Conservation (phyloP, 805 yeast species). For the Kazachstania viticola region DNA sequence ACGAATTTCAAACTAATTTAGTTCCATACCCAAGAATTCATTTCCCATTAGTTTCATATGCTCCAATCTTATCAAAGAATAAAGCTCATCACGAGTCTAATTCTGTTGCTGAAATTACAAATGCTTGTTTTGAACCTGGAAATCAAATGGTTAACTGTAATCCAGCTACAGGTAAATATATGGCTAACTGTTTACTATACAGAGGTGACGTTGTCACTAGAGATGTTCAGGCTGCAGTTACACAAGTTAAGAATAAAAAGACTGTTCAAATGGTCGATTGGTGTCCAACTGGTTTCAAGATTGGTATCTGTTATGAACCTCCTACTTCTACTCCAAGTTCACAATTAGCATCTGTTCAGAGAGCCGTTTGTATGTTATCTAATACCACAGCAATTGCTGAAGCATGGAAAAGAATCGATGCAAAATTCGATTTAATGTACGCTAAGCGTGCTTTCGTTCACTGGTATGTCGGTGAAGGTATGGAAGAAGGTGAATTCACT, state of each 20-base stretch:
- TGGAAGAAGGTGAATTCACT: slow-evolving; percentile 98
- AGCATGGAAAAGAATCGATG: slow-evolving; percentile 97
- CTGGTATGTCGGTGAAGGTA: slow-evolving; percentile 99
- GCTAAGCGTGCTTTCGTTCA: slow-evolving; percentile 98
- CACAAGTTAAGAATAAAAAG: slow-evolving; percentile 87
- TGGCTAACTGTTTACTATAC: slow-evolving; percentile 96
- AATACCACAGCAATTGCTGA: slow-evolving; percentile 98
- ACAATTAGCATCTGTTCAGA: slow-evolving; percentile 81
- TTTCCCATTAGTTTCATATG: slow-evolving; percentile 97
- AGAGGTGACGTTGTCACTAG: slow-evolving; percentile 98
- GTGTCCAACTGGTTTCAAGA: slow-evolving; percentile 99
- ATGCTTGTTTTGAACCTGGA: slow-evolving; percentile 96
- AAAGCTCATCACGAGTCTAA: slow-evolving; percentile 94
- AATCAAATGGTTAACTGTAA: slow-evolving; percentile 99
- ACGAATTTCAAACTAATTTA: slow-evolving; percentile 96
- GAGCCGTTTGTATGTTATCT: slow-evolving; percentile 97
- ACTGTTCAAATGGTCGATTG: slow-evolving; percentile 97
- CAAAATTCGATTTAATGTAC: slow-evolving; percentile 95
- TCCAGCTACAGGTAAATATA: slow-evolving; percentile 92
- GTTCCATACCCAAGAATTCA: slow-evolving; percentile 99
- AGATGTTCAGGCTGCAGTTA: slow-evolving; percentile 94
- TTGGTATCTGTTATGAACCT: slow-evolving; percentile 97
- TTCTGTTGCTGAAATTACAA: slow-evolving; percentile 90
- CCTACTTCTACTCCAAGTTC: slow-evolving; percentile 87
- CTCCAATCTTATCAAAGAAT: slow-evolving; percentile 85